Conservation (phyloP, 164 flowering plant species). For the Cinnamomum chago region DNA sequence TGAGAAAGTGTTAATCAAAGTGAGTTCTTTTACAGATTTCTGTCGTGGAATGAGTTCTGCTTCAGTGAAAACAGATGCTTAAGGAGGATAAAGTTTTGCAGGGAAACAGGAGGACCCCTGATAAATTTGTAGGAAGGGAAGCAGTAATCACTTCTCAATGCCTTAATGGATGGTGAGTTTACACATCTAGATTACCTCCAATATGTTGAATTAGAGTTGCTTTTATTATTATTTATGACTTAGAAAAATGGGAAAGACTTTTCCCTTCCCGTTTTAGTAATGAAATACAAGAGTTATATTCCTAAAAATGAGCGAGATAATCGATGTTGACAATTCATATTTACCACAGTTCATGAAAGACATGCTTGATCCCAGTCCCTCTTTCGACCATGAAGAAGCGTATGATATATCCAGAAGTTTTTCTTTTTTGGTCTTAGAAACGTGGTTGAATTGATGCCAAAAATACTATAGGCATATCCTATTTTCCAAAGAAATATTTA, state of each 20-base stretch:
- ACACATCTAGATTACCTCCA: not conserved
- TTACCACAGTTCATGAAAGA: not conserved
- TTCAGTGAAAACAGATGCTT: constrained; percentile 1
- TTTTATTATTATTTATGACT: not conserved
- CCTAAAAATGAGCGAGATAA: not conserved
- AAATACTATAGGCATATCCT: no score
- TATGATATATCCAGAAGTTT: not conserved
- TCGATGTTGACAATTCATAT: not conserved
- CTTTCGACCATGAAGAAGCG: not conserved
- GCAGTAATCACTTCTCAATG: constrained; percentile 90
- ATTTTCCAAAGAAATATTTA: no score
- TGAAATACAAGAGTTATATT: not conserved
- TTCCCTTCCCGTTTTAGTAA: not conserved
- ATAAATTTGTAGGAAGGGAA: constrained; percentile 93
- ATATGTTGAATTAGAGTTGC: not conserved
- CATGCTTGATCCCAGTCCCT: not conserved
- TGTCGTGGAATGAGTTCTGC: not conserved
- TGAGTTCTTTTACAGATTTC: constrained; percentile 19
- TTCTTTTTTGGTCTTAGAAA: no score
- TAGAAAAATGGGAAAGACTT: not conserved
- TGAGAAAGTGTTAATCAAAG: constrained; percentile 92
- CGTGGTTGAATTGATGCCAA: not conserved
- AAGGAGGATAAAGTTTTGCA: constrained; percentile 32
- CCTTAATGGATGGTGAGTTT: constrained; percentile 94
- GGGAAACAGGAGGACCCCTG: constrained; percentile 96